A percentile compares a stretch with the other conserved stretches of the same genome.
phyloP scores from a whole-genome alignment of 2,329 filamentous ascomycete species.

The Dothiorella sarmentorum region DNA sequence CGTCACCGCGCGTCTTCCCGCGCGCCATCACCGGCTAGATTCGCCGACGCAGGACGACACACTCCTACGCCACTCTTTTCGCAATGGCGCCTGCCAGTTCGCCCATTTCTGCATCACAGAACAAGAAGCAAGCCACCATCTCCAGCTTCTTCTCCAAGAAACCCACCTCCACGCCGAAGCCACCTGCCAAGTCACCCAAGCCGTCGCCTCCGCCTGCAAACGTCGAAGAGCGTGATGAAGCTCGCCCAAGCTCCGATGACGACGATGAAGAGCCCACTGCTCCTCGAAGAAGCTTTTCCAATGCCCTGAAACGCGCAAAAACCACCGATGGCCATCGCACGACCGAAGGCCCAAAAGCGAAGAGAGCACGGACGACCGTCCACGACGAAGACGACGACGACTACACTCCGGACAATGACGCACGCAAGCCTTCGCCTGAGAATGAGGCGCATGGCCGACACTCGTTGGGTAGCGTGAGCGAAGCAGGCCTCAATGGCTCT shows the following conservation, averaged over 20 bases:
- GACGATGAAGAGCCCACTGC: neutral
- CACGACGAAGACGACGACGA: conserved; percentile 36
- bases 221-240: neutral
- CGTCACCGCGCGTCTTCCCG: conserved; percentile 2
- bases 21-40: neutral
- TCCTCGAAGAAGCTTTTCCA: conserved; percentile 27
- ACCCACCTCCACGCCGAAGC: conserved; percentile 32
- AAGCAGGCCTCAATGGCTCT: conserved; percentile 26
- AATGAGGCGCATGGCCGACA: conserved; percentile 19
- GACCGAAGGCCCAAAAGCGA: neutral
- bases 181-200: neutral
- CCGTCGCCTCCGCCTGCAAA: neutral
- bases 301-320: conserved; percentile 45
- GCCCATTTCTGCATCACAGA: conserved; percentile 35
- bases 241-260: neutral
- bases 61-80: neutral
- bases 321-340: conserved; percentile 20
- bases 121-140: conserved; percentile 74
- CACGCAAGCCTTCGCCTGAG: conserved; percentile 22
- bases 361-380: conserved; percentile 1
- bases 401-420: conserved; percentile 33
- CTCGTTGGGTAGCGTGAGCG: conserved; percentile 26
- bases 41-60: neutral
- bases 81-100: conserved; percentile 38
- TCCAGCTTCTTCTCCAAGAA: conserved; percentile 74